Conservation (phyloP, 345 rosid species). For the Adansonia digitata region DNA sequence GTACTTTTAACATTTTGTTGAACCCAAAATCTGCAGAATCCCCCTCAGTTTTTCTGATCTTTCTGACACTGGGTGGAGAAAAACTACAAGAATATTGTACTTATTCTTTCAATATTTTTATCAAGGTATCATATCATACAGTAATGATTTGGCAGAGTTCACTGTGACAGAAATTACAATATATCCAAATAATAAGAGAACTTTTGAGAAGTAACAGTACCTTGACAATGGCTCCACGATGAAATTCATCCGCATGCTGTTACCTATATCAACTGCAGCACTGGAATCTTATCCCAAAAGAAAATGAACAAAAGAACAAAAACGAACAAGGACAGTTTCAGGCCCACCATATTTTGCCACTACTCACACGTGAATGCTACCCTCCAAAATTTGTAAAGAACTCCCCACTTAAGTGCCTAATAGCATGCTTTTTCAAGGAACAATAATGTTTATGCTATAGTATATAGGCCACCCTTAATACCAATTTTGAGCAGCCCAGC, state of each 20-base stretch:
- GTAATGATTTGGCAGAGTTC: neutral
- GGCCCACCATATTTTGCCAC: conserved; percentile 10
- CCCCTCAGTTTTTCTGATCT: neutral
- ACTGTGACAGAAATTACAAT: neutral
- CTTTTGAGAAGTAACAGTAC: neutral
- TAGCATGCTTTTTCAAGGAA: neutral
- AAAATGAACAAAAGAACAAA: neutral
- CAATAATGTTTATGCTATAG: neutral
- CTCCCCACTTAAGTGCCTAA: neutral
- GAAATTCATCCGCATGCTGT: neutral
- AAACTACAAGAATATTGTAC: neutral
- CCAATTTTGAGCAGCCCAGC: too few species aligned
- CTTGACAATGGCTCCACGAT: neutral
- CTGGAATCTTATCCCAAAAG: neutral
- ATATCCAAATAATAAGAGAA: neutral
- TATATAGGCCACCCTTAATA: neutral
- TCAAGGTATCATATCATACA: neutral
- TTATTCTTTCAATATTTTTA: neutral
- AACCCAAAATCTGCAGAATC: neutral
- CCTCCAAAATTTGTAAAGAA: neutral
- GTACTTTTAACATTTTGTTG: neutral
- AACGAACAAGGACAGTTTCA: neutral
- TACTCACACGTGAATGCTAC: neutral
- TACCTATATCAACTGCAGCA: neutral
- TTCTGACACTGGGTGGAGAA: neutral